Evolutionary conservation across 805 yeast genomes (phyloP).

Genomic region (Sungouiozyma intestinalis): DNA sequence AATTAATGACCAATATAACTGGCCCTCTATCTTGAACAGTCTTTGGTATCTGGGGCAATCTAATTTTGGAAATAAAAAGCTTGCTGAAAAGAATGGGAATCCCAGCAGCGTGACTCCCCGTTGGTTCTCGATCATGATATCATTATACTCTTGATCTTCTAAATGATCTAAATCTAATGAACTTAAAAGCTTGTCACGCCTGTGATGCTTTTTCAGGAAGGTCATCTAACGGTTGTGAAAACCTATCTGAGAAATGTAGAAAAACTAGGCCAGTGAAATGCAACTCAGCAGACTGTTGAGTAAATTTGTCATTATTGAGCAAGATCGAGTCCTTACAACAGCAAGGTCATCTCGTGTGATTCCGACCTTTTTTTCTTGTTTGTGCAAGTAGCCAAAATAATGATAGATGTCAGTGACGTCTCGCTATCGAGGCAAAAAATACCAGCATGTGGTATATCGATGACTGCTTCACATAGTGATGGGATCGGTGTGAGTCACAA

Average conservation of each 20-base stretch:
- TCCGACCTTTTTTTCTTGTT: too few species aligned
- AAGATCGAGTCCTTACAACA: background rate
- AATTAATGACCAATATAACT: conserved; percentile 4
- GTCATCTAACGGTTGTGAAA: background rate
- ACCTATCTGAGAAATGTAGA: too few species aligned
- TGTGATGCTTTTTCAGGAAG: background rate
- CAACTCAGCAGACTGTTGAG: background rate
- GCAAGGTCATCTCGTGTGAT: too few species aligned
- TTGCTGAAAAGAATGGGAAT: conserved; percentile 38
- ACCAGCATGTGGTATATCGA: too few species aligned
- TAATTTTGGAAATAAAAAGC: conserved; percentile 35
- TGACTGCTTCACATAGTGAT: too few species aligned
- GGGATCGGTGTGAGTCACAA: too few species aligned
- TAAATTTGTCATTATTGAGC: background rate
- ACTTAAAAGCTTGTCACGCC: background rate
- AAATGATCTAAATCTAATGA: conserved; percentile 19
- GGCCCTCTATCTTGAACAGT: conserved; percentile 5
- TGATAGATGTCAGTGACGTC: background rate
- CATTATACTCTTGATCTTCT: conserved; percentile 19
- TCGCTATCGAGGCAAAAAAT: too few species aligned
- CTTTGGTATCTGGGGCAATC: conserved; percentile 37
- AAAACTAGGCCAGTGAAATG: too few species aligned
- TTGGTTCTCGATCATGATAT: conserved; percentile 43
- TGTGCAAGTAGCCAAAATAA: too few species aligned
- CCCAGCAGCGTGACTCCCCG: conserved; percentile 45